Base-by-base conservation (phyloP, 2,329 filamentous ascomycete species). In the Periconia sp. region DNA sequence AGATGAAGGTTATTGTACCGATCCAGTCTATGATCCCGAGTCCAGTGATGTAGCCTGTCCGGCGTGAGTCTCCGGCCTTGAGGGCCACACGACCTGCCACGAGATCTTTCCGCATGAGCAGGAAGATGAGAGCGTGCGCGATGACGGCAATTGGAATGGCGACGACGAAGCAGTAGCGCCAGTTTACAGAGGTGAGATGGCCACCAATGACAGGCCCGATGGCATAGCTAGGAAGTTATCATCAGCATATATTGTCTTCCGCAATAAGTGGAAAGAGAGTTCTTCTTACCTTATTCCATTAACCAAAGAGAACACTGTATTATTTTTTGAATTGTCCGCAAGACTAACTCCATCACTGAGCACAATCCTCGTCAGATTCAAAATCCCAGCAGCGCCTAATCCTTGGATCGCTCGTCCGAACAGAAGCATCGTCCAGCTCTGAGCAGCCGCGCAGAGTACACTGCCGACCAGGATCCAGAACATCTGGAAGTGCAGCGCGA, bases 311-410 rank as follows among this genome's bases (percentile, higher is more conserved):
- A 90, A 95, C 72, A n/a, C 85, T 77, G 46, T 83, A 66, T 59
- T 82, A 79, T 63, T 93, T 88, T 65, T 87, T 84, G 53, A 96
- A 79, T 57, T 92, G 83, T 74, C 87, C 87, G 68, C 92, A 90
- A 77, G 69, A 1, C 81, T 81, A 6, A 89, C 85, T 53, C 82
- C 82, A 62, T 89, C 86, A 0, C 86, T 82, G 13, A 90, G 75
- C n/a, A 89, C 80, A 7, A 85, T 82, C 43, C 83, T 81, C 30
- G 85, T 82, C 33, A 83, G 73, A 35, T 86, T 85, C 59, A 82
- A 79, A 15, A 89, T 75, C 0, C 86, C 87, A 0, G 85, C 82
- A 31, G 83, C 82, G 5, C 83, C 82, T 1, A 86, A 65, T 11
- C 86, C 86, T 64, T 89, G 85, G 1, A 89, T 70, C 0, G 80